Evolutionary conservation across 2,329 filamentous ascomycete genomes (phyloP).

Genomic region (Clonostachys chloroleuca): DNA sequence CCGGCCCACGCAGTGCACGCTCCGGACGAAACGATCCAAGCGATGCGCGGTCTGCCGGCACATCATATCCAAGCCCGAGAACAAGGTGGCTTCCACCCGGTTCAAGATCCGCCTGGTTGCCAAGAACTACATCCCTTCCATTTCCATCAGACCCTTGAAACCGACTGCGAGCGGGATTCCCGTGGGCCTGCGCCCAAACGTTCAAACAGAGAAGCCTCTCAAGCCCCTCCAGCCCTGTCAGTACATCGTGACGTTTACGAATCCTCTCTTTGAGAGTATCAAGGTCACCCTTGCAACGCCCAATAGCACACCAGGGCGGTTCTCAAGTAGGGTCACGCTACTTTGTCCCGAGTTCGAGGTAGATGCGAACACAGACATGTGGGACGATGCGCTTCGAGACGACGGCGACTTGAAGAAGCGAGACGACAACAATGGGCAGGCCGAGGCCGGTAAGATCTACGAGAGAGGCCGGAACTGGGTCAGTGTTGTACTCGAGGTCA

Average conservation of each 20-base stretch:
- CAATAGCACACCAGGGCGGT: conserved; percentile 69
- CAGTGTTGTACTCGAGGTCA: conserved; percentile 85
- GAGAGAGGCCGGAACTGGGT: conserved; percentile 93
- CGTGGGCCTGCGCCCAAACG: conserved; percentile 22
- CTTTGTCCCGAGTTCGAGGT: conserved; percentile 93
- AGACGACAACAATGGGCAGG: conserved; percentile 41
- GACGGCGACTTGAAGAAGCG: conserved; percentile 28
- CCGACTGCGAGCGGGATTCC: conserved; percentile 26
- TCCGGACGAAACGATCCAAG: conserved; percentile 90
- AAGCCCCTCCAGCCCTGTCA: conserved; percentile 63
- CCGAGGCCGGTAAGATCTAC: conserved; percentile 94
- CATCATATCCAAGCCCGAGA: conserved; percentile 91
- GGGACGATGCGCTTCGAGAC: conserved; percentile 79
- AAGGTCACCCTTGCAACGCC: conserved; percentile 86
- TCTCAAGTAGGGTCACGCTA: conserved; percentile 79
- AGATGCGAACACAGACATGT: conserved; percentile 83
- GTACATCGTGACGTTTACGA: conserved; percentile 85
- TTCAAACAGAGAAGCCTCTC: conserved; percentile 25
- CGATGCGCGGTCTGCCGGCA: conserved; percentile 90
- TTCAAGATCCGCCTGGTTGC: conserved; percentile 93
- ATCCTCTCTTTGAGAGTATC: conserved; percentile 89
- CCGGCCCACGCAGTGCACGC: conserved; percentile 74
- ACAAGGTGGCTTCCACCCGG: conserved; percentile 81
- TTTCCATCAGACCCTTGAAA: conserved; percentile 65
- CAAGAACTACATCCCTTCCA: conserved; percentile 78